These are phyloP conservation scores for Colletotrichum viniferum DNA, from an alignment of 2,329 filamentous ascomycete genomes.

Conservation along the genomic window DNA sequence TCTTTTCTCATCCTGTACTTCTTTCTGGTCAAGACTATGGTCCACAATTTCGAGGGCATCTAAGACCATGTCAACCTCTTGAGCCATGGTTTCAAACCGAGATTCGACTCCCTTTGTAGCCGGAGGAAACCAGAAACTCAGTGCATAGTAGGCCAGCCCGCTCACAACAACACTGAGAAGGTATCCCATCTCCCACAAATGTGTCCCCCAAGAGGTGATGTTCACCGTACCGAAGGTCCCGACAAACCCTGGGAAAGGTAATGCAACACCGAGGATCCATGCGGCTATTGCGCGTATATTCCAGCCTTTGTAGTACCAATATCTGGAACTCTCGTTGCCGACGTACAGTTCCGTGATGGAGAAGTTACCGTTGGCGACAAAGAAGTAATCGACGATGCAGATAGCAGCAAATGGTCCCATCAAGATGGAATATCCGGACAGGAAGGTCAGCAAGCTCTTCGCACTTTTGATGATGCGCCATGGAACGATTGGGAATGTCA, in stretches of 20 bases:
- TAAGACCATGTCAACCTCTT: not conserved
- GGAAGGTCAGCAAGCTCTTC: slow-evolving; percentile 27
- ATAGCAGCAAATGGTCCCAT: slow-evolving; percentile 25
- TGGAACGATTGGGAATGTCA: slow-evolving; percentile 31
- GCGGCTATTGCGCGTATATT: not conserved
- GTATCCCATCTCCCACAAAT: not conserved
- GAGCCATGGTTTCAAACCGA: not conserved
- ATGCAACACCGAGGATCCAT: not conserved
- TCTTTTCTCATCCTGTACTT: not conserved
- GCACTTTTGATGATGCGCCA: slow-evolving; percentile 31
- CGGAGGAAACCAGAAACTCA: not conserved
- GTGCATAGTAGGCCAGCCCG: not conserved
- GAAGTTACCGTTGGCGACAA: not conserved
- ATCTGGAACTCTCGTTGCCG: not conserved
- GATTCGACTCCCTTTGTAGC: not conserved
- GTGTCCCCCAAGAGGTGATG: not conserved
- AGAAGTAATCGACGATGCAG: slow-evolving; percentile 15
- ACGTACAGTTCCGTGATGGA: not conserved
- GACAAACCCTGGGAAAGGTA: not conserved
- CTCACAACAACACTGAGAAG: not conserved
- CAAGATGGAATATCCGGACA: slow-evolving; percentile 30
- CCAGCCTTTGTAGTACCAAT: not conserved
- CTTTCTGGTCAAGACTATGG: not conserved
- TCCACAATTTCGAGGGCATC: not conserved
- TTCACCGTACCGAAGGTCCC: not conserved